Conservation (phyloP, 768 basidiomycete species). For the Rhizopogon vinicolor region DNA sequence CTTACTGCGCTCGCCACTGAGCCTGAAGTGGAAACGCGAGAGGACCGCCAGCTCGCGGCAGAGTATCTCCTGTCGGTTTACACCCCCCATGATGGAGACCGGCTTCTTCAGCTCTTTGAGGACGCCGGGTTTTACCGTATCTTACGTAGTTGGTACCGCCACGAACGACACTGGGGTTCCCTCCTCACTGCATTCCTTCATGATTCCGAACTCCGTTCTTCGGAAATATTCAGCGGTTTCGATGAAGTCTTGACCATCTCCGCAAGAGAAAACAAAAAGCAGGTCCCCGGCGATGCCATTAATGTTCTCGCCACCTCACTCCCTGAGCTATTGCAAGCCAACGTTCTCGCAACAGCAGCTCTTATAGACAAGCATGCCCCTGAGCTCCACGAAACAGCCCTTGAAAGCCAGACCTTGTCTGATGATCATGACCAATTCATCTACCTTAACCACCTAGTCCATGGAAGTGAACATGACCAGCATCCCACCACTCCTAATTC, state of each 20-base stretch:
- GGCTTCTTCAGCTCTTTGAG: conserved; percentile 66
- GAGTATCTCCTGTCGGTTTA: conserved; percentile 93
- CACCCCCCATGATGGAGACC: conserved; percentile 74
- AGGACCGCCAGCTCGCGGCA: conserved; percentile 92
- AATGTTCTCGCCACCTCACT: conserved; percentile 53
- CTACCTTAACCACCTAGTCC: conserved; percentile 75
- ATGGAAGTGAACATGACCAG: conserved; percentile 37
- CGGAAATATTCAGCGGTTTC: conserved; percentile 62
- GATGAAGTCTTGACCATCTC: conserved; percentile 56
- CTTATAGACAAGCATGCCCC: conserved; percentile 71
- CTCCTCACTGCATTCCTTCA: conserved; percentile 71
- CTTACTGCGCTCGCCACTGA: conserved; percentile 77
- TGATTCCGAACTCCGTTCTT: conserved; percentile 57
- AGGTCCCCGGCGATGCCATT: conserved; percentile 52
- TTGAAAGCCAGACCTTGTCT: conserved; percentile 43
- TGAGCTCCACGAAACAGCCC: conserved; percentile 56
- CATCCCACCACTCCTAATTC: conserved; percentile 23
- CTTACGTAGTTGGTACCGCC: conserved; percentile 73
- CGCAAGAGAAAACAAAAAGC: conserved; percentile 40
- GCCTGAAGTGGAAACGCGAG: conserved; percentile 69
- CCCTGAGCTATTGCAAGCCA: conserved; percentile 55
- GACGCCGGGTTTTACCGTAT: conserved; percentile 89
- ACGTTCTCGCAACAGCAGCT: conserved; percentile 62
- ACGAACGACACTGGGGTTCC: conserved; percentile 71
- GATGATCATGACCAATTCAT: conserved; percentile 55